phyloP scores from a whole-genome alignment of 306 rosid genomes.

The Acacia confusa region DNA sequence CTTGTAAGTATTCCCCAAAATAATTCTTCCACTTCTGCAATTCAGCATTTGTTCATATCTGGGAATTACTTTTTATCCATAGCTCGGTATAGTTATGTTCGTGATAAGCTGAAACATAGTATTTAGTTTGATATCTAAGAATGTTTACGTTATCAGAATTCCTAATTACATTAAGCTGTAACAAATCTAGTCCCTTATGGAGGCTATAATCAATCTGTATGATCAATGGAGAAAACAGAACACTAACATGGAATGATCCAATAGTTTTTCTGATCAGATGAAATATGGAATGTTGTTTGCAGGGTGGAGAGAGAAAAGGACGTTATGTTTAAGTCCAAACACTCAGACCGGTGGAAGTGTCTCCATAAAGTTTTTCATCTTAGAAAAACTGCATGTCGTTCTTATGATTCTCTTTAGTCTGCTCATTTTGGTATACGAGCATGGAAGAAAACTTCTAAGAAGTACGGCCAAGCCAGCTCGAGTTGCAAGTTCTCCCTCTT shows the following conservation, averaged over 20 bases:
- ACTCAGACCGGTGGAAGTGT: conserved; percentile 44
- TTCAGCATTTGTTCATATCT: conserved; percentile 31
- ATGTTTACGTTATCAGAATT: not conserved
- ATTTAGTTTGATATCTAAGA: conserved; percentile 11
- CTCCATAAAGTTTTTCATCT: conserved; percentile 33
- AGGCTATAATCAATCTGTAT: conserved; percentile 9
- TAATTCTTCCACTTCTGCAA: conserved; percentile 6
- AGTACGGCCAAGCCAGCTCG: conserved; percentile 60
- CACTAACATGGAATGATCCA: not conserved
- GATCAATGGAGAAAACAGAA: conserved; percentile 8
- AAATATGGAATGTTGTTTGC: conserved; percentile 27
- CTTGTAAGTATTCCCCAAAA: conserved; percentile 50
- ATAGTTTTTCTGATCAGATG: conserved; percentile 13
- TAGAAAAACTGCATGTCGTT: conserved; percentile 51
- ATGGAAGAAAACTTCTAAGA: conserved; percentile 45
- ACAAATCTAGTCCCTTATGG: not conserved
- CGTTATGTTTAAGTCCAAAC: conserved; percentile 34
- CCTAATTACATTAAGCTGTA: not conserved
- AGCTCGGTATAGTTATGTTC: conserved; percentile 38
- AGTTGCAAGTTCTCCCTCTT: conserved; percentile 53
- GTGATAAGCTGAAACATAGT: conserved; percentile 19
- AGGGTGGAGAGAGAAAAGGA: conserved; percentile 70
- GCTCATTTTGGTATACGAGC: conserved; percentile 49
- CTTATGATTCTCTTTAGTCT: conserved; percentile 60
- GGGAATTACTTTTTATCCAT: conserved; percentile 31